Base-by-base conservation (phyloP, 805 yeast species). In the Candida jianshihensis region DNA sequence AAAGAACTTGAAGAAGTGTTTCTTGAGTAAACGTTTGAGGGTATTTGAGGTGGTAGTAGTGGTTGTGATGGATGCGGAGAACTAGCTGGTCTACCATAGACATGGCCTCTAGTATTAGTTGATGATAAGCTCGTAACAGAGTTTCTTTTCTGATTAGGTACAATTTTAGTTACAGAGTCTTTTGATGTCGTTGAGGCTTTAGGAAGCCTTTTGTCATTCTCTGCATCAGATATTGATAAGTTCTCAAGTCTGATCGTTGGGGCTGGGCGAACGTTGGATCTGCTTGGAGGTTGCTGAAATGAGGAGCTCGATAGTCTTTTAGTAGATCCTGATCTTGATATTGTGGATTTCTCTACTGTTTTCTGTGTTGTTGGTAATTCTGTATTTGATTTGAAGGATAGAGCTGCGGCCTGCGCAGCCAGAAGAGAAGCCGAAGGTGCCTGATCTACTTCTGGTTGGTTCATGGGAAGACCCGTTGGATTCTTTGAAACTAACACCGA, bases 391-490 rank as follows among this genome's bases (percentile, higher is more conserved):
- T 37, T 36, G 24, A 35, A 34, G 11, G 33, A 30, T 13, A 30
- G 24, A 1, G 43, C 38, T 10, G 49, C 57, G 13, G 57, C 51
- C 33, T 52, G 47, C 3, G 54, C 53, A n/a, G 56, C 56, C 11
- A 46, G 7, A 18, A 36, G 30, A 3, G 53, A 48, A 9, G 39
- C n/a, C n/a, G n/a, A n/a, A n/a, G n/a, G n/a, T n/a, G n/a, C n/a
- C n/a, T n/a, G n/a, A n/a, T n/a, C n/a, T n/a, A n/a, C n/a, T n/a
- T n/a, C n/a, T n/a, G n/a, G n/a, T n/a, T n/a, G n/a, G n/a, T n/a
- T n/a, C 6, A 38, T 19, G n/a, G 54, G 49, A 3, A 50, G 43
- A 0, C 56, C 56, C 2, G 48, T 46, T 1, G 47, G 48, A 31
- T 51, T 49, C 34, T 37, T 48, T 12, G 49, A 38, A 9, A 41